Conservation (phyloP, 306 rosid species). For the Malus orientalis region DNA sequence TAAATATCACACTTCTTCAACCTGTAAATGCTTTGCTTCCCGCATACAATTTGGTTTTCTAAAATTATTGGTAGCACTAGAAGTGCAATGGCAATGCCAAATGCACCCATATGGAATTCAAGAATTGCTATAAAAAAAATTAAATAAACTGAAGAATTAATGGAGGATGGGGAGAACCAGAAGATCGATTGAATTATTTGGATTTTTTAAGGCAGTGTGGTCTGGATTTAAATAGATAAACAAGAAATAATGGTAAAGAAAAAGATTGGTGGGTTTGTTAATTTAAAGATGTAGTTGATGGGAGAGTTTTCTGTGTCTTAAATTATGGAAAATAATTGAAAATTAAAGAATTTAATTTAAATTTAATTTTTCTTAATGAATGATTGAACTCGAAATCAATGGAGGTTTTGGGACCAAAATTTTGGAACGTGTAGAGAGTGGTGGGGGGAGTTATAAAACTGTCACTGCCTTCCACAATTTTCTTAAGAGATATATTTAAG, state of each 20-base stretch:
- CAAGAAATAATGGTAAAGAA: background rate
- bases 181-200: background rate
- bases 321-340: background rate
- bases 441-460: constrained; percentile 1
- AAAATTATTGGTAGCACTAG: background rate
- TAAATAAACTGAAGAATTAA: background rate
- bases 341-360: background rate
- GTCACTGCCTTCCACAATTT: background rate
- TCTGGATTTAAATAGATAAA: background rate
- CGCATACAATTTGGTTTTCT: background rate
- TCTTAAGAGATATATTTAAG: background rate
- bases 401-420: background rate
- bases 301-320: background rate
- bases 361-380: background rate
- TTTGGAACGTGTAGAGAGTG: background rate
- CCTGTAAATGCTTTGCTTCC: background rate
- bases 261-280: background rate
- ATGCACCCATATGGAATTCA: background rate
- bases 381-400: background rate
- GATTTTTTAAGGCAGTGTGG: background rate
- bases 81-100: background rate
- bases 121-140: background rate
- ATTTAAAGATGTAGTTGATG: background rate
- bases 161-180: background rate
- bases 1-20: background rate